Base-by-base conservation (phyloP, 257 asterid species). In the Thymus quinquecostatus region DNA sequence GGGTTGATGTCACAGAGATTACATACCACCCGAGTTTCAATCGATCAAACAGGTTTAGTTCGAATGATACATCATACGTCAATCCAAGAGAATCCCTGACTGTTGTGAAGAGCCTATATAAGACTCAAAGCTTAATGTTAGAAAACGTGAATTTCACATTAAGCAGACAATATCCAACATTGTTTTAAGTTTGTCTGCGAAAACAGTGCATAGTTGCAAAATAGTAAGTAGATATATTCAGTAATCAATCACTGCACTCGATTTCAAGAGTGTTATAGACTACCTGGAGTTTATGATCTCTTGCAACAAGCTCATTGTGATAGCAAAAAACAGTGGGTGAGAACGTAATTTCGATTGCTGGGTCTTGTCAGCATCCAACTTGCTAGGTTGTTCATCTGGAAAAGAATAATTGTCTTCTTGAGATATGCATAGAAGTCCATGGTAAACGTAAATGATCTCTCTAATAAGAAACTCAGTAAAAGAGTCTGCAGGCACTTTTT, bases 21-120 rank as follows among this genome's bases (percentile, higher is more conserved):
- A 95, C 97, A 85, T 95, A 92, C 99, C 99, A 95, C 82, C 98
- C 99, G n/a, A 95, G 96, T 71, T 87, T 83, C 86, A 95, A 85
- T 73, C 98, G 89, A 75, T 92, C 99, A 85, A 95, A 95, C 73
- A 95, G 92, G 83, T 95, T 92, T 77, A 95, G 85, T 82, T 95
- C 98, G 83, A 95, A 95, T 21, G 99, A 95, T 27, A 95, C 99
- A 73, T 95, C 98, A 68, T 95, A 95, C 0, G 99, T 95, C 82
- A 95, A 77, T 72, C 99, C 99, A 70, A 92, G 99, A 79, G 99
- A 95, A 86, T 95, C 99, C 73, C 99, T 86, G 62, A 95, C 99
- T 45, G 98, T 89, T 38, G 99, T 95, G 76, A 95, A 95, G 74
- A 92, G 98, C 92, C 99, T 95, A 81, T 47, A 68, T 69, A 53